Percentiles rank a stretch among this genome's conserved stretches.
These are phyloP conservation scores for Leccinum obscurum DNA, from an alignment of 768 basidiomycete species.

Conservation along the genomic window DNA sequence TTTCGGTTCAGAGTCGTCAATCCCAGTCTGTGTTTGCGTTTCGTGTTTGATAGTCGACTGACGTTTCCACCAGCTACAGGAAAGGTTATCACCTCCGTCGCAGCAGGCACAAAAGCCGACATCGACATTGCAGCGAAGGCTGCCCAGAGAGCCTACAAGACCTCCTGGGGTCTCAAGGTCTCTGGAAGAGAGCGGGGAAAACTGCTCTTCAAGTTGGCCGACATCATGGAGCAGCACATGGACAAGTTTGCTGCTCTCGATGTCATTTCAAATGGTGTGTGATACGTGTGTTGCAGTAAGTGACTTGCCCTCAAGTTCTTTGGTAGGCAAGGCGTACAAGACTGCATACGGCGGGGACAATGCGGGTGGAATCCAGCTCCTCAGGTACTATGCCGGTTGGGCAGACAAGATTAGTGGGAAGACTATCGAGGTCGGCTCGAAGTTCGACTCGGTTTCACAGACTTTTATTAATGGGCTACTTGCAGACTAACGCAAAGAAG, in stretches of 20 bases:
- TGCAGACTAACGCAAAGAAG: constrained; percentile 6
- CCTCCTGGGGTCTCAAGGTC: constrained; percentile 12
- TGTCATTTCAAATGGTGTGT: constrained; percentile 5
- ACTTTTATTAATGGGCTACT: background rate
- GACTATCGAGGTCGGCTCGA: constrained; percentile 2
- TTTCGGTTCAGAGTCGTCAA: constrained; percentile 49
- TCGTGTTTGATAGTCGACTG: constrained; percentile 1
- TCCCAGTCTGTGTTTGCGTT: constrained; percentile 38
- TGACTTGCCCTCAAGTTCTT: background rate
- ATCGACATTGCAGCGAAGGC: constrained; percentile 9
- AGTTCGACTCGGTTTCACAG: background rate
- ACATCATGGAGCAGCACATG: constrained; percentile 9
- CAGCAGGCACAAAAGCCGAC: constrained; percentile 10
- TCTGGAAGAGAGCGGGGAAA: constrained; percentile 3
- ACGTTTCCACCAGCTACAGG: constrained; percentile 24
- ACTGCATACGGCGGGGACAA: constrained; percentile 2
- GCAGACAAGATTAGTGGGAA: constrained; percentile 14
- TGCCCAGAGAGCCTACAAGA: constrained; percentile 5
- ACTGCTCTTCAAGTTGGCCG: constrained; percentile 10
- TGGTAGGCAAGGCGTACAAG: constrained; percentile 9
- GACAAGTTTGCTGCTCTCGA: constrained; percentile 13
- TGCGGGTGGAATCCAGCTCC: background rate
- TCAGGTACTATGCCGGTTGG: constrained; percentile 16
- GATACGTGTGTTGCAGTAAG: background rate
- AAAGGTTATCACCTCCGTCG: constrained; percentile 11